Evolutionary conservation across 805 yeast species (phyloP), one percentile per base, ranked within the genome.

Genomic region (Ogataea chonburiensis): DNA sequence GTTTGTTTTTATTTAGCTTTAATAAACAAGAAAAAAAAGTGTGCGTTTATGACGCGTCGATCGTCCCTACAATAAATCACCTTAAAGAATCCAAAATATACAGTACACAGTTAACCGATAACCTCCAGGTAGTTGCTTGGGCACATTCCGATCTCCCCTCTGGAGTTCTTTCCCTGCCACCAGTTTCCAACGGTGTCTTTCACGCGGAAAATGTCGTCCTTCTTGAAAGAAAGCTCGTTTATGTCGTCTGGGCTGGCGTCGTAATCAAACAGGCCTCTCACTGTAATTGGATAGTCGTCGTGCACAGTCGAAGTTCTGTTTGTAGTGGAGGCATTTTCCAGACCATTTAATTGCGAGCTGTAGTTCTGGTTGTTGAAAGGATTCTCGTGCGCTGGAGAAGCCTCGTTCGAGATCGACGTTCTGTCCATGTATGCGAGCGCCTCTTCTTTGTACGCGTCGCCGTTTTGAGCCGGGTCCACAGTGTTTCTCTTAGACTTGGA

Each of bases 111-210:
- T 28, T 24, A 52, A 10, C 73, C 79, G 39, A 82, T 65, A 43
- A 88, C 68, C 61, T 86, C 86, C 31, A 91, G 89, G 56, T 91
- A 91, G 62, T 91, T 93, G 52, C 95, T 82, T 33, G 98, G 98
- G 61, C 96, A 88, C 53, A 91, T 91, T 49, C 98, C 98, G 28
- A 87, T 84, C 59, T 88, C 93, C 21, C 98, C 98, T 49, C 78
- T 83, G 7, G 82, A 71, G 55, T 89, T 77, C 60, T 84, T 78
- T 25, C 96, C 97, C 64, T 88, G 96, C 98, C 98, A 91, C 98
- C 98, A 91, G 64, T 94, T 81, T 29, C 97, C 97, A 47, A 85
- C 85, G 39, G 87, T 86, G 55, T 91, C 97, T 49, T 86, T 86
- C 21, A 91, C 95, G 53, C 81, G 87, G 60, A 91, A 72, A n/a